A percentile compares a stretch with the other conserved stretches of the same genome.
phyloP scores from a whole-genome alignment of 2,329 filamentous ascomycete species.

The Fulvia fulva region DNA sequence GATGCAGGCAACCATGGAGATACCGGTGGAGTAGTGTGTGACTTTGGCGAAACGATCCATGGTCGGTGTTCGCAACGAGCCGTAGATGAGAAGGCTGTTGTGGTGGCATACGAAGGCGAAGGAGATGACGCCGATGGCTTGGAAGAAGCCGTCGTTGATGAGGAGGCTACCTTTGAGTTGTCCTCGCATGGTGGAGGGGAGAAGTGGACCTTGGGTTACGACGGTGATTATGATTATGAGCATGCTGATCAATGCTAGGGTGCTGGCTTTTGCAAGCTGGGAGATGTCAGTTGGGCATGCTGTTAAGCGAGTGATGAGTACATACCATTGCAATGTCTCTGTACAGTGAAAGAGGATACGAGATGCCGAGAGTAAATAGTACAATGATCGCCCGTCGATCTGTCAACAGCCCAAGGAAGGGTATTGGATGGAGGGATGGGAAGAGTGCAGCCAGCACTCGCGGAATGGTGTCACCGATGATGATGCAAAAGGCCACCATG shows the following conservation, averaged over 20 bases:
- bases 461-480: constrained; percentile 93
- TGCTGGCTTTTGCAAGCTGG: constrained; percentile 92
- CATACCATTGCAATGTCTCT: constrained; percentile 90
- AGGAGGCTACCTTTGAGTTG: constrained; percentile 66
- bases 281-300: constrained; percentile 6
- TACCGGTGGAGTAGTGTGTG: constrained; percentile 86
- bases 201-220: constrained; percentile 73
- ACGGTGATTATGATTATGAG: constrained; percentile 82
- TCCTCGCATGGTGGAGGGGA: constrained; percentile 68
- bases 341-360: constrained; percentile 88
- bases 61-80: constrained; percentile 87
- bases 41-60: constrained; percentile 91
- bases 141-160: constrained; percentile 85
- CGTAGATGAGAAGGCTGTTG: constrained; percentile 96
- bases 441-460: constrained; percentile 81
- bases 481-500: constrained; percentile 97
- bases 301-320: constrained; percentile 4
- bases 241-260: constrained; percentile 91
- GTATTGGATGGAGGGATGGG: constrained; percentile 66
- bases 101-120: constrained; percentile 86
- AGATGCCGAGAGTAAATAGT: constrained; percentile 80
- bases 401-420: constrained; percentile 77
- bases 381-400: constrained; percentile 80
- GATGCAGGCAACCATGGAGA: constrained; percentile 90
- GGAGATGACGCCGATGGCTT: constrained; percentile 95